A percentile compares a stretch with the other conserved stretches of the same genome.
These are phyloP conservation scores for Aureobasidium sp. DNA, from an alignment of 2,329 filamentous ascomycete genomes.

Conservation along the genomic window DNA sequence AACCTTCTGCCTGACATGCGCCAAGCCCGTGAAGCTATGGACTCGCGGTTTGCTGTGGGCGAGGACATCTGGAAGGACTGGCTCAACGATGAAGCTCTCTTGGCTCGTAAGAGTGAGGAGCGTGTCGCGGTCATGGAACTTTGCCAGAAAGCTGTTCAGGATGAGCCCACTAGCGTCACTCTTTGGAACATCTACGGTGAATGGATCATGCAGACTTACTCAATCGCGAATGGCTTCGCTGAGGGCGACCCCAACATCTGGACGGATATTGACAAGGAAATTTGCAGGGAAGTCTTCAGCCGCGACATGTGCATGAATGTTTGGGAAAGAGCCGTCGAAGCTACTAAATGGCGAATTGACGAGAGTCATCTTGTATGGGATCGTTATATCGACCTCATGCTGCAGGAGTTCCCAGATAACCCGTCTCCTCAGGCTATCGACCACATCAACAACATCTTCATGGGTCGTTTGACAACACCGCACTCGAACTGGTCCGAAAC, in stretches of 20 bases:
- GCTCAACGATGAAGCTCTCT: slow-evolving; percentile 63
- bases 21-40: slow-evolving; percentile 51
- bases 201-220: slow-evolving; percentile 66
- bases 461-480: slow-evolving; percentile 63
- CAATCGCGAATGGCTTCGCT: slow-evolving; percentile 56
- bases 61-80: slow-evolving; percentile 74
- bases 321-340: slow-evolving; percentile 65
- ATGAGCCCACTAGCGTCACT: slow-evolving; percentile 66
- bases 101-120: slow-evolving; percentile 55
- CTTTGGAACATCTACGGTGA: slow-evolving; percentile 74
- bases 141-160: slow-evolving; percentile 60
- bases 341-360: slow-evolving; percentile 65
- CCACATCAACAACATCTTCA: slow-evolving; percentile 62
- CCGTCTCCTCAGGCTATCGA: slow-evolving; percentile 51
- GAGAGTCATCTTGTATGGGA: slow-evolving; percentile 77
- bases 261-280: slow-evolving; percentile 60
- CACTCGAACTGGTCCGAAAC: slow-evolving; percentile 71
- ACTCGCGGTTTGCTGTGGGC: slow-evolving; percentile 60
- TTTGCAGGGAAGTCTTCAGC: slow-evolving; percentile 66
- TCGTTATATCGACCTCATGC: slow-evolving; percentile 65
- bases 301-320: slow-evolving; percentile 59
- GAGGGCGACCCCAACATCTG: slow-evolving; percentile 33
- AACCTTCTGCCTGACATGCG: slow-evolving; percentile 40
- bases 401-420: slow-evolving; percentile 57
- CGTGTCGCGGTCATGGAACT: slow-evolving; percentile 65